phyloP scores from a whole-genome alignment of 129 eudicot species.

The Daucus carota region DH1_v3.0 NC_030382.2:45897001-45897500 shows the following conservation, averaged over 20 bases:
- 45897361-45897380: neutral
- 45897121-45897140: neutral
- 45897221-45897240: neutral
- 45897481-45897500: neutral
- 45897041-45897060: conserved; percentile 33
- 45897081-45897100: neutral
- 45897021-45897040: conserved; percentile 84
- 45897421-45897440: neutral
- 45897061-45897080: neutral
- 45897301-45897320: neutral
- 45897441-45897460: neutral
- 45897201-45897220: neutral
- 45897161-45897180: neutral
- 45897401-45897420: neutral
- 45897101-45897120: neutral
- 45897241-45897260: neutral
- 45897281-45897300: neutral
- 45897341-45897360: too few relatives aligned
- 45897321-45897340: neutral
- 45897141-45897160: neutral
- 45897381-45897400: neutral
- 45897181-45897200: neutral
- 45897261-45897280: neutral
- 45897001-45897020: conserved; percentile 90
- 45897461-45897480: neutral